A percentile compares a stretch with the other conserved stretches of the same genome.
Conservation (phyloP, 345 rosid genomes). For the Eucalyptus microcorys region DNA sequence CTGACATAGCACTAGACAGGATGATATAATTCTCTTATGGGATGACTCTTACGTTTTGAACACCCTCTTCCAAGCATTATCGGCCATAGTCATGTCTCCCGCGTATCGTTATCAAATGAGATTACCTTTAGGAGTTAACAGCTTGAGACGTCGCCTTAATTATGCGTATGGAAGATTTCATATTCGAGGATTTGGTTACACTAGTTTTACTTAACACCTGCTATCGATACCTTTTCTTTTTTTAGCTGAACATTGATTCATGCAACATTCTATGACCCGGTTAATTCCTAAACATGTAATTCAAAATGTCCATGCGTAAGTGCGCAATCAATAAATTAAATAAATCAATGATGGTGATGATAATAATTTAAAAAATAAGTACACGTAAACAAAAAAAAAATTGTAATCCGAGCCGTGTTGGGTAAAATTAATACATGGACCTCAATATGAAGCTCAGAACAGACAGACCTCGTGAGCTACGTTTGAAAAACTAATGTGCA, state of each 20-base stretch:
- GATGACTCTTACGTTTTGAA: background rate
- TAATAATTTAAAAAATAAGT: background rate
- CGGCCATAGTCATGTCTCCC: background rate
- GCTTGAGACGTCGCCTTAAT: background rate
- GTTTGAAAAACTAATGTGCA: background rate
- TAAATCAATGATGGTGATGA: background rate
- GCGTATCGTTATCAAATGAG: background rate
- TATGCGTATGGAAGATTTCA: rapidly evolving
- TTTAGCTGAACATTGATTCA: background rate
- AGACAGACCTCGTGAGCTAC: background rate
- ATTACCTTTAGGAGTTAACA: background rate
- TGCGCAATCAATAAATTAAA: background rate
- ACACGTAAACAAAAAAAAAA: background rate
- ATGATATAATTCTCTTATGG: background rate
- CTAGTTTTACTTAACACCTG: background rate
- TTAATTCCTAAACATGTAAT: background rate
- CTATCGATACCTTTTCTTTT: background rate
- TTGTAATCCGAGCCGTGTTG: background rate
- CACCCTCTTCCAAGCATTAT: background rate
- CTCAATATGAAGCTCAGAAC: background rate
- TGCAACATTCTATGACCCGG: background rate
- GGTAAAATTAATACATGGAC: background rate
- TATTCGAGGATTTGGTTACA: background rate
- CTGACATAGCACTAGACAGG: background rate
- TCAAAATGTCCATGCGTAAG: background rate